A percentile compares a stretch with the other conserved stretches of the same genome.
Conservation (phyloP, 1,139 yeast species). For the Geotrichum histeridarum region DNA sequence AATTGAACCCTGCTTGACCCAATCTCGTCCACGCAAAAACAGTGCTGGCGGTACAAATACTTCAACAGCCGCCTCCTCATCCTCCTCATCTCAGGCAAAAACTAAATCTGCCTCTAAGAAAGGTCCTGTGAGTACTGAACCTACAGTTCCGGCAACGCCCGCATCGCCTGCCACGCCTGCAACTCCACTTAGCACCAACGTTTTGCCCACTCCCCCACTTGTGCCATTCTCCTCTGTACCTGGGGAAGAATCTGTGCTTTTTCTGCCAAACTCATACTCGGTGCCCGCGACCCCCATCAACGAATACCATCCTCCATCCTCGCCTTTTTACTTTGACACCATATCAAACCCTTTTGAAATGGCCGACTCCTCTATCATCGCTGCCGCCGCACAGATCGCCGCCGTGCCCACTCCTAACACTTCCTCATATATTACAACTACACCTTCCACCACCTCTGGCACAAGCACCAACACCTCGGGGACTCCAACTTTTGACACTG, state of each 20-base stretch:
- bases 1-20: slow-evolving; percentile 7
- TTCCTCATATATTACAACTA: neutral
- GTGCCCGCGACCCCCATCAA: slow-evolving; percentile 4
- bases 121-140: neutral
- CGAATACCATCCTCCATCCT: neutral
- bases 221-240: too few relatives aligned
- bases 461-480: neutral
- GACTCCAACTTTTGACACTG: neutral
- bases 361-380: neutral
- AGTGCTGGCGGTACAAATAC: too few relatives aligned
- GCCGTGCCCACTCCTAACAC: too few relatives aligned
- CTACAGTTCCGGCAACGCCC: neutral
- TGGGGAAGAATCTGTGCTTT: neutral
- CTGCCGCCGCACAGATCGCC: neutral
- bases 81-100: neutral
- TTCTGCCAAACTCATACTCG: neutral
- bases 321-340: neutral
- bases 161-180: neutral
- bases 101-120: neutral
- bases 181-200: neutral
- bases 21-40: neutral
- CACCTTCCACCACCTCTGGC: neutral
- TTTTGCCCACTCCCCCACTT: too few relatives aligned
- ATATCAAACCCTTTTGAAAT: neutral
- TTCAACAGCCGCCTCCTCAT: neutral